phyloP scores from a whole-genome alignment of 495 filamentous ascomycete genomes.

The Tuber brumale region DNA sequence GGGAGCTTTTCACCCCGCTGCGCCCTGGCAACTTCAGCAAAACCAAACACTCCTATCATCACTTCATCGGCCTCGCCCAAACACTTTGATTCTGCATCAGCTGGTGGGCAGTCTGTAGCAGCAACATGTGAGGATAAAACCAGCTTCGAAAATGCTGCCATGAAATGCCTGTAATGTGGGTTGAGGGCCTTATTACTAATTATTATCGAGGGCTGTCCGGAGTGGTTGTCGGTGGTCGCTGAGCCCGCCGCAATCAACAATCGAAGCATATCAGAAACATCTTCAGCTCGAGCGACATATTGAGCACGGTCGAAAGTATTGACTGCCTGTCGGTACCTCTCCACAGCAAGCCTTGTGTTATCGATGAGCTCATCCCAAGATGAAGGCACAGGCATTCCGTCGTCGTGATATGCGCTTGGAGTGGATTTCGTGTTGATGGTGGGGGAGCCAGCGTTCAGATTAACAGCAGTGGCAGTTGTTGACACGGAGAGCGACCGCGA shows the following conservation, averaged over 20 bases:
- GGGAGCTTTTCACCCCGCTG: constrained; percentile 85
- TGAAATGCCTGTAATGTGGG: constrained; percentile 97
- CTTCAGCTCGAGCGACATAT: constrained; percentile 86
- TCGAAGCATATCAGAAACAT: constrained; percentile 93
- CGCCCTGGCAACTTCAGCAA: constrained; percentile 87
- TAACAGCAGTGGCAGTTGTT: constrained; percentile 57
- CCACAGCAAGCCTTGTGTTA: constrained; percentile 82
- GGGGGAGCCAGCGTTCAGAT: constrained; percentile 58
- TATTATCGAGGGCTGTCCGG: constrained; percentile 97
- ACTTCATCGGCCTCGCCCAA: constrained; percentile 93
- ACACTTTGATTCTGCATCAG: constrained; percentile 81
- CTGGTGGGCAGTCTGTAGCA: constrained; percentile 79
- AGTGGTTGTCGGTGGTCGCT: constrained; percentile 95
- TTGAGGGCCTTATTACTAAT: constrained; percentile 93
- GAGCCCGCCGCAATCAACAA: constrained; percentile 91
- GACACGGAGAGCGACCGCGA: constrained; percentile 46
- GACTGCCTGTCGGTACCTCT: constrained; percentile 79
- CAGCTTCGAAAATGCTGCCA: constrained; percentile 97
- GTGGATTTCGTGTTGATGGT: constrained; percentile 40
- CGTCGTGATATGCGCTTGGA: constrained; percentile 49
- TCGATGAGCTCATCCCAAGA: constrained; percentile 85
- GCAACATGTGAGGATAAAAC: constrained; percentile 98
- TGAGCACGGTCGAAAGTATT: constrained; percentile 72
- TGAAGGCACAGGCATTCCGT: constrained; percentile 62
- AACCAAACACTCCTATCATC: constrained; percentile 84